phyloP scores from a whole-genome alignment of 2,329 filamentous ascomycete genomes.

The Neurospora sp. region DNA sequence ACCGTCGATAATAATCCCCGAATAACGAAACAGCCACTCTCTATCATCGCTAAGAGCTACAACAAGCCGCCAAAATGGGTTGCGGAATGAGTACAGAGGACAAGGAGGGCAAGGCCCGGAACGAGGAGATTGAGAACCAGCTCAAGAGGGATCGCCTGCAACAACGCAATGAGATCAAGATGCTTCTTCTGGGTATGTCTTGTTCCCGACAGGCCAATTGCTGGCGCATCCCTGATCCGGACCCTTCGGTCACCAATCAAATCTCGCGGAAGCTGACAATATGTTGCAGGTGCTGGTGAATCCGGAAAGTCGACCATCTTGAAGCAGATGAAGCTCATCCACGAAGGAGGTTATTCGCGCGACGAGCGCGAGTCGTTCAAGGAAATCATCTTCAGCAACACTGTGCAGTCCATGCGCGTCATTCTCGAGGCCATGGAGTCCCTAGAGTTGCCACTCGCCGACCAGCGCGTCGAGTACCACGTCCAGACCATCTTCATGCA shows the following conservation, averaged over 20 bases:
- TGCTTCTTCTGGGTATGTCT: constrained; percentile 86
- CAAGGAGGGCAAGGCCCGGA: constrained; percentile 99
- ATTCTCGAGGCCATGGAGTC: constrained; percentile 62
- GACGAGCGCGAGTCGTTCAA: constrained; percentile 67
- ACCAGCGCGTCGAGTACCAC: constrained; percentile 90
- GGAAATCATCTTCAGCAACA: constrained; percentile 63
- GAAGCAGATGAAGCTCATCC: constrained; percentile 98
- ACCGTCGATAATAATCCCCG: constrained; percentile 6
- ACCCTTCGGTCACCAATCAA: neutral
- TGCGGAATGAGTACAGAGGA: constrained; percentile 99
- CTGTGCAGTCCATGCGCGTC: constrained; percentile 59
- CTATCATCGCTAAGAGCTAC: constrained; percentile 7
- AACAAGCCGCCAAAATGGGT: constrained; percentile 68
- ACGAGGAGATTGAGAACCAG: constrained; percentile 99
- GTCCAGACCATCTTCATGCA: constrained; percentile 99
- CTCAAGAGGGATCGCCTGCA: constrained; percentile 97
- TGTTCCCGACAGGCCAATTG: neutral
- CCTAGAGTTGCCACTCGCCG: constrained; percentile 71
- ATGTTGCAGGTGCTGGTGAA: constrained; percentile 76
- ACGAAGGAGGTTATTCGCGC: constrained; percentile 96
- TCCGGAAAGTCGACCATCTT: constrained; percentile 90
- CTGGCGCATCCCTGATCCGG: neutral
- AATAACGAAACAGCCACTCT: constrained; percentile 11
- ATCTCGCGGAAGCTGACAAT: constrained; percentile 14
- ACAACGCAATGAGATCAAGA: constrained; percentile 99